These are phyloP conservation scores for Moesziomyces antarcticus DNA, from an alignment of 1,284 basidiomycete species.

Conservation along the genomic window DNA sequence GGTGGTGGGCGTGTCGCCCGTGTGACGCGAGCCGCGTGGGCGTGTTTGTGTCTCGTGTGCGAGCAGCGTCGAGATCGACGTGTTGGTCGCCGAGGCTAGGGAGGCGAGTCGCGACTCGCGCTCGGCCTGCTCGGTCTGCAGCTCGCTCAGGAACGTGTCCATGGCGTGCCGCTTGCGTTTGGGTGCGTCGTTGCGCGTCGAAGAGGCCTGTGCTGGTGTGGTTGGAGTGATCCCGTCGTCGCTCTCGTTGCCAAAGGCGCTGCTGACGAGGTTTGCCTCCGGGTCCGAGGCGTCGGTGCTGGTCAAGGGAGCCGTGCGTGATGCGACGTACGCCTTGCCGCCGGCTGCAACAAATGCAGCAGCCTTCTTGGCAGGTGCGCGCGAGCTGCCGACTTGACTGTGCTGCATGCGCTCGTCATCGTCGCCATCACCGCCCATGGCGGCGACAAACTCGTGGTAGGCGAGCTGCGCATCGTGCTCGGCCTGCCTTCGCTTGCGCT, in stretches of 20 bases:
- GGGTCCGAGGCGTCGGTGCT: background rate
- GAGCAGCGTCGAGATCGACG: slow-evolving; percentile 37
- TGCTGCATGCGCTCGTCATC: background rate
- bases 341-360: slow-evolving; percentile 50
- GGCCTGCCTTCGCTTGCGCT: slow-evolving; percentile 49
- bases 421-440: slow-evolving; percentile 44
- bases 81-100: slow-evolving; percentile 24
- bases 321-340: slow-evolving; percentile 37
- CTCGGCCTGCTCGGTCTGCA: slow-evolving; percentile 78
- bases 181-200: slow-evolving; percentile 25
- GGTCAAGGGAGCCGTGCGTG: background rate
- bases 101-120: slow-evolving; percentile 79
- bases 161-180: slow-evolving; percentile 50
- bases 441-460: slow-evolving; percentile 58
- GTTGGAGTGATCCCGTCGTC: slow-evolving; percentile 2
- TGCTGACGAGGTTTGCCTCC: slow-evolving; percentile 1
- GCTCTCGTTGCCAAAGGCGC: slow-evolving; percentile 40
- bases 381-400: background rate
- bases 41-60: slow-evolving; percentile 85
- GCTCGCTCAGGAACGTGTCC: slow-evolving; percentile 50
- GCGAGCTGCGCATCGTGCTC: slow-evolving; percentile 51
- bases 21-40: slow-evolving; percentile 82
- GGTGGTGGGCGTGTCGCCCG: slow-evolving; percentile 80
- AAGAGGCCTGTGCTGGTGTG: background rate
- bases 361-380: background rate